phyloP scores from a whole-genome alignment of 177 flowering plant species.

The Telopea speciosissima region DNA sequence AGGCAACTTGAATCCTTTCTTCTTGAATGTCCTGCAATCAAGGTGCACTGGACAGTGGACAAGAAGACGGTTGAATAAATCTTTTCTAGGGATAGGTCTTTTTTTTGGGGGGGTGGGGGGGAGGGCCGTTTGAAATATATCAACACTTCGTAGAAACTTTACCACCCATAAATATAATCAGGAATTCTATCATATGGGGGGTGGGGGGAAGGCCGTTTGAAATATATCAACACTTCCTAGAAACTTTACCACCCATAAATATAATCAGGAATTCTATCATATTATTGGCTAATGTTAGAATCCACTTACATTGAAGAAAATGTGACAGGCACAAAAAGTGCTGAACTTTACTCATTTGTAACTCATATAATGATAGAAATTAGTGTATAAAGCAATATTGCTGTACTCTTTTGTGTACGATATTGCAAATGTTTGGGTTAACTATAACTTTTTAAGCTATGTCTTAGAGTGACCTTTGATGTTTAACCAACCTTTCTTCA shows the following conservation, averaged over 20 bases:
- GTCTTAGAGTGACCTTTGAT: neutral
- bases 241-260: neutral
- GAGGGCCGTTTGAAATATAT: too few relatives aligned
- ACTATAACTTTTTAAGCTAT: neutral
- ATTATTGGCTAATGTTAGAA: neutral
- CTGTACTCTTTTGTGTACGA: neutral
- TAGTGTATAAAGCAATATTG: neutral
- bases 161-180: neutral
- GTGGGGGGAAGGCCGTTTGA: too few relatives aligned
- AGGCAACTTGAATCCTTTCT: slow-evolving; percentile 38
- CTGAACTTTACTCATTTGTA: neutral
- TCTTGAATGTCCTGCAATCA: slow-evolving; percentile 33
- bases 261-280: too few relatives aligned
- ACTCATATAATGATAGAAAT: neutral
- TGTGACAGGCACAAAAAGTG: neutral
- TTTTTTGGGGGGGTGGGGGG: too few relatives aligned
- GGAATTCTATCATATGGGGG: too few relatives aligned
- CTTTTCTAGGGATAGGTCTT: too few relatives aligned
- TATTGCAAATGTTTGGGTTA: too few relatives aligned
- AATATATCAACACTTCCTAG: too few relatives aligned
- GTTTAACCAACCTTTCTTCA: neutral
- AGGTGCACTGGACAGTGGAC: slow-evolving; percentile 19
- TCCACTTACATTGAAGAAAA: neutral
- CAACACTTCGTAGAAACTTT: too few relatives aligned
- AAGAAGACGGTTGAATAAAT: slow-evolving; percentile 8